Conservation (phyloP, 2,329 filamentous ascomycete species). For the Fusarium penzigii region DNA sequence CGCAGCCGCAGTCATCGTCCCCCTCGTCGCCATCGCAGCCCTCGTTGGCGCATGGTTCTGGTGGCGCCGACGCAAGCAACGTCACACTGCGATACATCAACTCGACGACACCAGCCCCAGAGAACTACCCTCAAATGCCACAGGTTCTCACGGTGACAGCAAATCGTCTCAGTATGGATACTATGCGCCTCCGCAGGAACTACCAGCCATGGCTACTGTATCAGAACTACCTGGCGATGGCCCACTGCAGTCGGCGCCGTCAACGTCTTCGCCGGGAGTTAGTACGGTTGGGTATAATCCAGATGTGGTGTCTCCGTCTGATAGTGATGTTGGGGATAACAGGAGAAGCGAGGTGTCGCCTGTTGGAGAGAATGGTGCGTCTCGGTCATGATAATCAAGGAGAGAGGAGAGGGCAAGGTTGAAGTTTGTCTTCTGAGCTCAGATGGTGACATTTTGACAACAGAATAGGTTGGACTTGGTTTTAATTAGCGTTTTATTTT, state of each 20-base stretch:
- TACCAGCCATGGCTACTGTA: constrained; percentile 1
- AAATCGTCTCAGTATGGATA: constrained; percentile 7
- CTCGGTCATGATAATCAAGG: constrained; percentile 1
- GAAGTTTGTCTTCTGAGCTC: too few relatives aligned
- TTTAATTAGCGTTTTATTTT: too few relatives aligned
- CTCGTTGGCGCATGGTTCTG: constrained; percentile 29
- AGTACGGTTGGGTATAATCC: background rate
- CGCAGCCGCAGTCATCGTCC: constrained; percentile 35
- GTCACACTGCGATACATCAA: background rate
- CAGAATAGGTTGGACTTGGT: too few relatives aligned
- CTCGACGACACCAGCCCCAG: constrained; percentile 3
- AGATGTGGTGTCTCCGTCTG: background rate
- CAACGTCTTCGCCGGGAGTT: constrained; percentile 1
- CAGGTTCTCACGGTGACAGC: background rate
- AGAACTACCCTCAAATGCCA: constrained; percentile 5
- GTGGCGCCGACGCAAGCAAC: constrained; percentile 28
- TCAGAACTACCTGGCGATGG: constrained; percentile 14
- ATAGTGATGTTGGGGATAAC: background rate
- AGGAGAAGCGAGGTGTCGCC: background rate
- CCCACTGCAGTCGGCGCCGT: background rate
- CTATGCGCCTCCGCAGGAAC: constrained; percentile 4
- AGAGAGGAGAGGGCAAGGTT: background rate
- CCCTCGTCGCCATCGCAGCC: constrained; percentile 28
- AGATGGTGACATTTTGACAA: too few relatives aligned
- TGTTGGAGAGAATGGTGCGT: background rate